These are phyloP conservation scores for Thelephora terrestris DNA, from an alignment of 1,284 basidiomycete species.

Conservation along the genomic window DNA sequence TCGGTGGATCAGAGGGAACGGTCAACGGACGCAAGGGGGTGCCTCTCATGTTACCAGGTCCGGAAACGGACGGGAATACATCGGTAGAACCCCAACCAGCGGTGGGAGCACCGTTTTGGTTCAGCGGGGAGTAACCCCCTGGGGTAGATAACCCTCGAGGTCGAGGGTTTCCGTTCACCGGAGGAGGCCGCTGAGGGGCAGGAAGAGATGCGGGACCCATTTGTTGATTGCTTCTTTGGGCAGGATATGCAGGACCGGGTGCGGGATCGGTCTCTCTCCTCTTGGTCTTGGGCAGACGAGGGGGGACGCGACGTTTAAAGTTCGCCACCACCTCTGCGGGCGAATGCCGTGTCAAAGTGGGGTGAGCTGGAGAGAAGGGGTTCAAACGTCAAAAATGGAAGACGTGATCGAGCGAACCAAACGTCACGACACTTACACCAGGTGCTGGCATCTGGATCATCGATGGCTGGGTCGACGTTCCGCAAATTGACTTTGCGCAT, in stretches of 20 bases:
- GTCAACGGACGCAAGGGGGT: conserved; percentile 69
- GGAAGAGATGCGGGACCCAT: conserved; percentile 53
- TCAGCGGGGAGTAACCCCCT: conserved; percentile 61
- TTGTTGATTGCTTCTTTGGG: conserved; percentile 61
- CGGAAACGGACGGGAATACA: conserved; percentile 21
- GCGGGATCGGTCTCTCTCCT: conserved; percentile 52
- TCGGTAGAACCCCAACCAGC: conserved; percentile 50
- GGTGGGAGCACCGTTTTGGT: conserved; percentile 33
- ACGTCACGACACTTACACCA: conserved; percentile 61
- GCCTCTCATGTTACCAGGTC: conserved; percentile 15
- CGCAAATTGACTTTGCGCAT: conserved; percentile 91
- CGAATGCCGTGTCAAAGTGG: conserved; percentile 79
- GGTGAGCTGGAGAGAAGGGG: conserved; percentile 53
- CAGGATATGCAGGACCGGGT: conserved; percentile 51
- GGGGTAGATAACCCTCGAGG: conserved; percentile 73
- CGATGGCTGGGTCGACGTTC: conserved; percentile 84
- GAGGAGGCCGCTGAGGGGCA: conserved; percentile 25
- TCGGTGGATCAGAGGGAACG: conserved; percentile 61
- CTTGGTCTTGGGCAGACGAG: conserved; percentile 72
- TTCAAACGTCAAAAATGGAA: conserved; percentile 9
- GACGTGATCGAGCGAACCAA: conserved; percentile 3
- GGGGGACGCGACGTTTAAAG: conserved; percentile 89
- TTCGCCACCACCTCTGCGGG: conserved; percentile 78
- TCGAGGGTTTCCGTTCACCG: conserved; percentile 32
- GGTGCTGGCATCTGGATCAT: conserved; percentile 87